Conservation (phyloP, 306 rosid species). For the Glycine latifolia region DNA sequence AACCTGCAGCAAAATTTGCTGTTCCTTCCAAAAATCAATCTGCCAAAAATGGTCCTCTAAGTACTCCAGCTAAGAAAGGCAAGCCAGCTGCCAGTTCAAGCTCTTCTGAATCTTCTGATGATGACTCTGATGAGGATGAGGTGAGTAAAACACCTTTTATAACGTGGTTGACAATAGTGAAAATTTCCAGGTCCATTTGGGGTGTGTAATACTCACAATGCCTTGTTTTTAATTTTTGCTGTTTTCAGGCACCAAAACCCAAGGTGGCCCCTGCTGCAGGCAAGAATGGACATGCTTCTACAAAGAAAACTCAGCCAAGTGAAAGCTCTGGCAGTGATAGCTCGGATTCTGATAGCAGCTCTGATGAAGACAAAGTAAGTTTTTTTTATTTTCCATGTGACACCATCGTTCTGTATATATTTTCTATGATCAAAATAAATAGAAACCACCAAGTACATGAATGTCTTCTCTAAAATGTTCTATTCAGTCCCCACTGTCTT, state of each 20-base stretch:
- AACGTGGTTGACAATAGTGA: background rate
- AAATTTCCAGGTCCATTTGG: background rate
- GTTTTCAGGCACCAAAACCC: conserved; percentile 56
- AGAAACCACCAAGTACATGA: too few species aligned
- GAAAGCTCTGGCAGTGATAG: conserved; percentile 39
- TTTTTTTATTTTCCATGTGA: too few species aligned
- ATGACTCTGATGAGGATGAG: conserved; percentile 53
- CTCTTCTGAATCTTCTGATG: conserved; percentile 28
- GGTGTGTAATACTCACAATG: background rate
- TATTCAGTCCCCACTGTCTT: too few species aligned
- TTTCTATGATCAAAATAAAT: too few species aligned
- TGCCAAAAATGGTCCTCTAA: background rate
- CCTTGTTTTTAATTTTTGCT: background rate
- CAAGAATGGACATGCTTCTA: conserved; percentile 41
- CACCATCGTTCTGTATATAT: too few species aligned
- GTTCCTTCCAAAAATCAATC: background rate
- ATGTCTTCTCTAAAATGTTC: too few species aligned
- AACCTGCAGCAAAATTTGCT: background rate
- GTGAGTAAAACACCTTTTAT: conserved; percentile 45
- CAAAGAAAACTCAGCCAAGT: conserved; percentile 37
- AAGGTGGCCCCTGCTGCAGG: conserved; percentile 39
- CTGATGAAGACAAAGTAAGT: conserved; percentile 44
- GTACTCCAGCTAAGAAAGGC: conserved; percentile 43
- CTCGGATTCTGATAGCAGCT: conserved; percentile 45
- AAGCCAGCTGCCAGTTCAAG: conserved; percentile 26